A percentile compares a stretch with the other conserved stretches of the same genome.
These are phyloP conservation scores for Corylus heterophylla DNA, from an alignment of 306 rosid genomes.

Conservation along the genomic window DNA sequence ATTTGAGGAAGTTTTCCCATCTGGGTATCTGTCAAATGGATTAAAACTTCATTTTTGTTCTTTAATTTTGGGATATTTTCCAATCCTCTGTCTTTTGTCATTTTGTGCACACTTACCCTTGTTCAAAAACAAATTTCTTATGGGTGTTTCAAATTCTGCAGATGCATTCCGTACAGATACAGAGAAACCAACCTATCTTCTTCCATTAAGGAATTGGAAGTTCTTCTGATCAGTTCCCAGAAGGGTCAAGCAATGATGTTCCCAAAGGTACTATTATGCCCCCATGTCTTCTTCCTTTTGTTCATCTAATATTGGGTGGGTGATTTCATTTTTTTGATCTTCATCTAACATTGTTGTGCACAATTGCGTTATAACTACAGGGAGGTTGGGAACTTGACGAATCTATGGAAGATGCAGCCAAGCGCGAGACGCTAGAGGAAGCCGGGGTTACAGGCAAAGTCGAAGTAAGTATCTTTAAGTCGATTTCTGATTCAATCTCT, in stretches of 20 bases:
- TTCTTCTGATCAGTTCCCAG: slow-evolving; percentile 87
- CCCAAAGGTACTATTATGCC: slow-evolving; percentile 64
- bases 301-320: neutral
- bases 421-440: slow-evolving; percentile 84
- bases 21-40: slow-evolving; percentile 25
- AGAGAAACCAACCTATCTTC: slow-evolving; percentile 32
- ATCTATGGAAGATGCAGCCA: slow-evolving; percentile 78
- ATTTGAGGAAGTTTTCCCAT: slow-evolving; percentile 1
- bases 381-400: slow-evolving; percentile 99
- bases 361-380: slow-evolving; percentile 35
- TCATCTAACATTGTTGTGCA: slow-evolving; percentile 19
- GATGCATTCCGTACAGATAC: slow-evolving; percentile 91
- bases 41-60: slow-evolving; percentile 10
- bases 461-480: slow-evolving; percentile 53
- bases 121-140: neutral
- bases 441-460: slow-evolving; percentile 81
- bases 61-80: neutral
- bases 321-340: neutral
- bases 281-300: neutral
- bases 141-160: slow-evolving; percentile 38
- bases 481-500: slow-evolving; percentile 1
- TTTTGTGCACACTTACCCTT: neutral
- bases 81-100: neutral
- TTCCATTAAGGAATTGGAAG: slow-evolving; percentile 58
- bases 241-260: slow-evolving; percentile 82